Base-by-base conservation (phyloP, 2,329 filamentous ascomycete genomes). In the Fusarium albidum region DNA sequence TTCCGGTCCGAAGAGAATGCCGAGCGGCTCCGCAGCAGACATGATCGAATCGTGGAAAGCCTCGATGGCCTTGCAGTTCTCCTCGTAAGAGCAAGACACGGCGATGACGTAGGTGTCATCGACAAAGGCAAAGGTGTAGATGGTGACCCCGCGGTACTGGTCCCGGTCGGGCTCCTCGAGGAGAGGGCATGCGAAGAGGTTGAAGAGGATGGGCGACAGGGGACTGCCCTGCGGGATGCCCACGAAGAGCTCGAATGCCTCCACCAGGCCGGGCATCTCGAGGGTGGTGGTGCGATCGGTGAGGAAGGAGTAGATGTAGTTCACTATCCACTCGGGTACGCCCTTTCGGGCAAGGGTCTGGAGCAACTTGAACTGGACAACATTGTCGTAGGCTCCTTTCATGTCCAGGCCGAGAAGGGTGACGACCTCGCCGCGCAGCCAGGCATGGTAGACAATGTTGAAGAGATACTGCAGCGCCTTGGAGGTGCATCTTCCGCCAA, bases 371-470 rank as follows among this genome's bases (percentile, higher is more conserved):
- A 14, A 9, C 3, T 29, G 55, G 1, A 32, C 12, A 2, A 55
- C 17, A 5, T 40, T 33, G 8, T 57, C 45, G 11, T 39, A 59
- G 7, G 55, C 57, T 7, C 50, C 55, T 5, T 41, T 26, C 5
- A 59, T 58, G 10, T 59, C 46, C 9, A 59, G 50, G 1, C 50
- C 37, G 32, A 55, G 15, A 5, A 55, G 17, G 17, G 54, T 46
- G 8, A 25, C 41, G 15, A 34, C 14, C 17, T 21, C 13, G 6
- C 13, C 7, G n/a, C 8, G 9, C 7, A 21, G 11, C 49, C 49
- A 52, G 15, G 39, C 31, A 9, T 17, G 10, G 32, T 48, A 47
- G 18, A 52, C 44, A 14, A 40, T 27, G 17, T 25, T 31, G 10
- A 39, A 7, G 6, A 52, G 18, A 9, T 31, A 29, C 21, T 41